Base-by-base conservation (phyloP, 495 filamentous ascomycete species). In the Tuber magnatum region DNA sequence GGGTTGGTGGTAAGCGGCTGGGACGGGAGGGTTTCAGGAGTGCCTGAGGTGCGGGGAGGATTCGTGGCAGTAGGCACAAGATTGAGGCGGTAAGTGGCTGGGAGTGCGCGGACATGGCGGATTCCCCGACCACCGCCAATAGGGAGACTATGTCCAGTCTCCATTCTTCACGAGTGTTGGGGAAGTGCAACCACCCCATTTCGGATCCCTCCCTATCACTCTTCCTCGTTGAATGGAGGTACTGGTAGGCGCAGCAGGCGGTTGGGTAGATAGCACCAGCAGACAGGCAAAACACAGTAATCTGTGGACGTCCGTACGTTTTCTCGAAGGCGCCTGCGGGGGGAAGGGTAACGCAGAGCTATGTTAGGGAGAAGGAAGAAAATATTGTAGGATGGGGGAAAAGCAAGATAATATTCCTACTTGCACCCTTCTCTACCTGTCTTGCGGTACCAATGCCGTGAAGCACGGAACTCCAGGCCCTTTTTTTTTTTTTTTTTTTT, bases 21-120 rank as follows among this genome's bases (percentile, higher is more conserved):
- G 88, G 90, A 1, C 90, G 87, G 6, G 85, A 81, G 14, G 89
- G 86, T 68, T 88, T 86, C 48, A 91, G 82, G 40, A 91, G 85
- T 43, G 88, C 87, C 82, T 91, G 90, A 28, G 90, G 90, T 6
- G 90, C 90, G 40, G 90, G 90, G 42, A 91, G 85, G 68, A 92
- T 87, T 70, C 89, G 89, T 43, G 90, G 90, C 14, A 90, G 85
- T 35, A 87, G 83, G 77, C 87, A 89, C 40, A 89, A 83, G 69
- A 84, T 81, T 35, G 86, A 87, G 38, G 88, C 86, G 2, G 88
- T 90, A 46, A 91, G 85, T 69, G 85, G 84, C 76, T 89, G 88
- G 0, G 86, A 82, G 79, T 90, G 88, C 75, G 86, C 85, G 75
- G 85, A 85, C 68, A 91, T 87, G 6, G 86, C 85, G 22, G 85